Percentiles rank a stretch among this genome's conserved stretches.
Conservation (phyloP, 192 early-diverging fungal genomes). For the Backusella mclennaniae region DNA sequence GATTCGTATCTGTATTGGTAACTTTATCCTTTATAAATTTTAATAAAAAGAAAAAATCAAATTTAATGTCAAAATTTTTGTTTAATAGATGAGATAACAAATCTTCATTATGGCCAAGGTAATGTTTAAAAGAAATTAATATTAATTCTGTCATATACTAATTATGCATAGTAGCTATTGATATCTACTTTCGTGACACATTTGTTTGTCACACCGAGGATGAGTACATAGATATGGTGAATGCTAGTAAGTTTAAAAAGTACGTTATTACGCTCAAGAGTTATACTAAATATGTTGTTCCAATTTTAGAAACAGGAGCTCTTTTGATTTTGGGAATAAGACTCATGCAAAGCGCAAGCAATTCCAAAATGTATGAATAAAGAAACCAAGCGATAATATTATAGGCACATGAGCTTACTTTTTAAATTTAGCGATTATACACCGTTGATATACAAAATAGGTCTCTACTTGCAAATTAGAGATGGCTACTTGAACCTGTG, state of each 20-base stretch:
- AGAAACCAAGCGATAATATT: too few relatives aligned
- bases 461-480: neutral
- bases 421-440: neutral
- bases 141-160: neutral
- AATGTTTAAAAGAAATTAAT: constrained; percentile 13
- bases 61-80: neutral
- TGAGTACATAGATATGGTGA: neutral
- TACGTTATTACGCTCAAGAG: too few relatives aligned
- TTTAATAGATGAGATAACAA: constrained; percentile 64
- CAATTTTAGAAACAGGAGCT: neutral
- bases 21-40: neutral
- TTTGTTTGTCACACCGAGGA: neutral
- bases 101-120: constrained; percentile 91
- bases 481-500: neutral
- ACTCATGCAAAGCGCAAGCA: neutral
- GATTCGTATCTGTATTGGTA: constrained; percentile 73
- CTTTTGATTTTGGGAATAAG: neutral
- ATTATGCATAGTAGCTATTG: neutral
- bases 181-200: neutral
- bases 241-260: neutral
- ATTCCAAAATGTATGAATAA: neutral
- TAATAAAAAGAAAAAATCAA: neutral
- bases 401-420: too few relatives aligned
- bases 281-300: too few relatives aligned
- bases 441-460: neutral